Evolutionary conservation across 108 stramenopile species (phyloP).

Genomic region (Cyclotella atomus): DNA sequence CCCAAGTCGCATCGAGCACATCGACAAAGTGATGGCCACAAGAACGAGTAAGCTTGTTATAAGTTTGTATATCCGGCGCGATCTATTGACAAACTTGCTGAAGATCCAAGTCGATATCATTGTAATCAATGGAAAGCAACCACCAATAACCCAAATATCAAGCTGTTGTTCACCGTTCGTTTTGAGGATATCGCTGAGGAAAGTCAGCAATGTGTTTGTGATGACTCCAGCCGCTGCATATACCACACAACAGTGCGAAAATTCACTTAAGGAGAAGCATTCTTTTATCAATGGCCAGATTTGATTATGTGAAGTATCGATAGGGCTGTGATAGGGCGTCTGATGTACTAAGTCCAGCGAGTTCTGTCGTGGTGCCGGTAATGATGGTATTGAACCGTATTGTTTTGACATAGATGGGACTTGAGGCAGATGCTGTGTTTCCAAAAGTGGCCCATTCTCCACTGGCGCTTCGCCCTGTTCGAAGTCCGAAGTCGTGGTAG

Average conservation of each 20-base stretch:
- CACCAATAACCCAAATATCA: conserved; percentile 81
- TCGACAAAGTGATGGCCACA: conserved; percentile 66
- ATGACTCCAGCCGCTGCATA: conserved; percentile 82
- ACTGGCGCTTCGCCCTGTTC: background rate
- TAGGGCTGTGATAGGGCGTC: conserved; percentile 56
- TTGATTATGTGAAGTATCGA: conserved; percentile 79
- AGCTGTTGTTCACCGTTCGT: conserved; percentile 65
- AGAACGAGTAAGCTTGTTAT: conserved; percentile 58
- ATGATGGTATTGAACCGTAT: background rate
- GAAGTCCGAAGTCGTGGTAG: background rate
- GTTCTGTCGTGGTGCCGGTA: conserved; percentile 14
- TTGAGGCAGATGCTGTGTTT: background rate
- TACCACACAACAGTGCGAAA: conserved; percentile 67
- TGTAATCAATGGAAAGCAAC: conserved; percentile 72
- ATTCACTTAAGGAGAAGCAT: conserved; percentile 70
- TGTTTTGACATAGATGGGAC: background rate
- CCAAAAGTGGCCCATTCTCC: background rate
- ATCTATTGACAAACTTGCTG: conserved; percentile 60
- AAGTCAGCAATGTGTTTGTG: conserved; percentile 81
- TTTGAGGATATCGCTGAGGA: conserved; percentile 78
- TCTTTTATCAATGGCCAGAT: conserved; percentile 61
- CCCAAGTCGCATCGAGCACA: conserved; percentile 57
- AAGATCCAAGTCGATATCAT: conserved; percentile 80
- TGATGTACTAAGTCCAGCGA: no score
- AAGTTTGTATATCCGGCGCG: conserved; percentile 71